phyloP scores from a whole-genome alignment of 2,329 filamentous ascomycete genomes.

The Aspergillus persii region DNA sequence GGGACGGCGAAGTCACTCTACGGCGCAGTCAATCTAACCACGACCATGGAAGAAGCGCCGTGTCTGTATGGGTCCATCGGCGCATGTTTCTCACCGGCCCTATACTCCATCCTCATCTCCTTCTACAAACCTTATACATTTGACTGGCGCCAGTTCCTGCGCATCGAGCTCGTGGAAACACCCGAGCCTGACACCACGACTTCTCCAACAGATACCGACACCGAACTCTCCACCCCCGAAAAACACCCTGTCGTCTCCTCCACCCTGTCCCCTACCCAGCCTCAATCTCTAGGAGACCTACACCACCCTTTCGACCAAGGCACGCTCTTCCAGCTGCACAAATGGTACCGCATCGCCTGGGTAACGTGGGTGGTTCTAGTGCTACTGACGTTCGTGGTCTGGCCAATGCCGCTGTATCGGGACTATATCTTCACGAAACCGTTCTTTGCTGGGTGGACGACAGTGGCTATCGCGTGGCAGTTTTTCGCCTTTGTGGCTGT shows the following conservation, averaged over 20 bases:
- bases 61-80: slow-evolving; percentile 46
- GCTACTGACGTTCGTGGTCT: slow-evolving; percentile 47
- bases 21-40: slow-evolving; percentile 41
- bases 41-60: slow-evolving; percentile 42
- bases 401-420: slow-evolving; percentile 52
- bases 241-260: background rate
- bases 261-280: background rate
- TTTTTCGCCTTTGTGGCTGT: slow-evolving; percentile 49
- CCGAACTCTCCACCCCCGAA: background rate
- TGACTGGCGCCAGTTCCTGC: slow-evolving; percentile 48
- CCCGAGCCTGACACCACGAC: background rate
- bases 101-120: slow-evolving; percentile 49
- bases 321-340: slow-evolving; percentile 33
- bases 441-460: slow-evolving; percentile 49
- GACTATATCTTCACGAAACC: slow-evolving; percentile 48
- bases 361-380: slow-evolving; percentile 43
- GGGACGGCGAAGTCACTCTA: slow-evolving; percentile 40
- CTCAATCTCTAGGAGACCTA: slow-evolving; percentile 38
- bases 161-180: slow-evolving; percentile 46
- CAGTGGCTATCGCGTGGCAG: slow-evolving; percentile 49
- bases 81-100: slow-evolving; percentile 47
- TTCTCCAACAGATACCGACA: background rate
- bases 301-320: slow-evolving; percentile 44
- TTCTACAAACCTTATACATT: slow-evolving; percentile 39
- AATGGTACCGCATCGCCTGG: slow-evolving; percentile 44